Evolutionary conservation across 257 asterid species (phyloP).

Genomic region (Misopates orontium): DNA sequence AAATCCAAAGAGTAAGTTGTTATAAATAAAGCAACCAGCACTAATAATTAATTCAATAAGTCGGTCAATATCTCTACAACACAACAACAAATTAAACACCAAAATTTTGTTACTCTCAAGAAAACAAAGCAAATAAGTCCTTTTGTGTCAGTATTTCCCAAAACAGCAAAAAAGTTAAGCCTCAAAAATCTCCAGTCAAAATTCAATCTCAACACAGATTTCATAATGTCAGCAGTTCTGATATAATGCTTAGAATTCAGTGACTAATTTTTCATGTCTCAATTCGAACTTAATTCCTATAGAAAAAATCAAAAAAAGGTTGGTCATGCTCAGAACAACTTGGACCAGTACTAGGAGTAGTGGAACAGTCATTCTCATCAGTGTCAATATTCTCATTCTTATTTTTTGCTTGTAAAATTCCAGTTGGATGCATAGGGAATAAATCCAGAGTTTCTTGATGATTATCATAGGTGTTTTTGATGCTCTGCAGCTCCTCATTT

Average conservation of each 20-base stretch:
- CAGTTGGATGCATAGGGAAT: constrained; percentile 77
- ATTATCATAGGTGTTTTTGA: neutral
- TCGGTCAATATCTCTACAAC: too few relatives aligned
- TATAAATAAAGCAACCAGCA: too few relatives aligned
- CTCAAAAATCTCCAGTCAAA: constrained; percentile 4
- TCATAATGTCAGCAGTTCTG: constrained; percentile 24
- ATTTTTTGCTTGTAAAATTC: constrained; percentile 43
- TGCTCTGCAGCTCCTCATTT: neutral
- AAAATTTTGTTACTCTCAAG: neutral
- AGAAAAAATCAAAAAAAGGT: constrained; percentile 57
- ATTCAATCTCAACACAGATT: constrained; percentile 26
- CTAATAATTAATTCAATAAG: too few relatives aligned
- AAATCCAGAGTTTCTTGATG: constrained; percentile 70
- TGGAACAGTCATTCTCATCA: constrained; percentile 21
- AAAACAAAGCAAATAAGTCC: neutral
- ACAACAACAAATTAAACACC: too few relatives aligned
- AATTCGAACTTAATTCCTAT: constrained; percentile 29
- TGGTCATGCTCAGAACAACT: constrained; percentile 21
- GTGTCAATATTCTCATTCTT: neutral
- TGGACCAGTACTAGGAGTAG: constrained; percentile 4
- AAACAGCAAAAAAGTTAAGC: neutral
- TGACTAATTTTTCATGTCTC: constrained; percentile 29
- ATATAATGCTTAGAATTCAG: constrained; percentile 37
- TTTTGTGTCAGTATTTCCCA: neutral
- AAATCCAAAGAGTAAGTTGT: too few relatives aligned